phyloP scores from a whole-genome alignment of 257 asterid species.

The Paulownia fortunei region DNA sequence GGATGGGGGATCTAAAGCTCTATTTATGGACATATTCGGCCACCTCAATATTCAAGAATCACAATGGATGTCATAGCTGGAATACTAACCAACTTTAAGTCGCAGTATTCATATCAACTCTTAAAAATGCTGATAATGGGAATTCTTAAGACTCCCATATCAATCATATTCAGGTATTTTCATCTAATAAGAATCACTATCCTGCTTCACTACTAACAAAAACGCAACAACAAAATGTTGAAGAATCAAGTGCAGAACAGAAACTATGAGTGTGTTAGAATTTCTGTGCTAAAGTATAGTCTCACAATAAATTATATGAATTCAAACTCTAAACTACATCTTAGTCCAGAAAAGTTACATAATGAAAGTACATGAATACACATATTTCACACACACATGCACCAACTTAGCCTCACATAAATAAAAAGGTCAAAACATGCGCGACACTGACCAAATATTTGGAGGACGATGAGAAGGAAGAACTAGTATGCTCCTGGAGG shows the following conservation, averaged over 20 bases:
- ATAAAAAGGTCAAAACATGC: neutral
- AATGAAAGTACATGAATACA: neutral
- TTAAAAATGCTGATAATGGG: neutral
- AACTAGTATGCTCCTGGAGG: constrained; percentile 39
- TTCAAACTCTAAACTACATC: too few relatives aligned
- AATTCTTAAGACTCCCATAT: neutral
- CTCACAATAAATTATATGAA: neutral
- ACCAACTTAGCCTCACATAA: too few relatives aligned
- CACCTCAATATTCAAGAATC: neutral
- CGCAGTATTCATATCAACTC: neutral
- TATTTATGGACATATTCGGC: neutral
- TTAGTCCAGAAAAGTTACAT: neutral
- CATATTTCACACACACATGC: neutral
- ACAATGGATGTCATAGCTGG: neutral
- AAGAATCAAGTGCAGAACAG: neutral
- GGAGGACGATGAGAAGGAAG: constrained; percentile 40
- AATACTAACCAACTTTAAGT: neutral
- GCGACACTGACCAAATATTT: constrained; percentile 33
- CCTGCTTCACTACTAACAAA: neutral
- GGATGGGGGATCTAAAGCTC: neutral
- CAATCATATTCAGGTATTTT: neutral
- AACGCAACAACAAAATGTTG: neutral
- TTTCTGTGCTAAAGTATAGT: neutral
- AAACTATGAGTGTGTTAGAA: neutral
- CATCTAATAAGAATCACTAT: neutral